Evolutionary conservation across 768 basidiomycete species (phyloP).

Genomic region (Hygrocybe punicea): DNA sequence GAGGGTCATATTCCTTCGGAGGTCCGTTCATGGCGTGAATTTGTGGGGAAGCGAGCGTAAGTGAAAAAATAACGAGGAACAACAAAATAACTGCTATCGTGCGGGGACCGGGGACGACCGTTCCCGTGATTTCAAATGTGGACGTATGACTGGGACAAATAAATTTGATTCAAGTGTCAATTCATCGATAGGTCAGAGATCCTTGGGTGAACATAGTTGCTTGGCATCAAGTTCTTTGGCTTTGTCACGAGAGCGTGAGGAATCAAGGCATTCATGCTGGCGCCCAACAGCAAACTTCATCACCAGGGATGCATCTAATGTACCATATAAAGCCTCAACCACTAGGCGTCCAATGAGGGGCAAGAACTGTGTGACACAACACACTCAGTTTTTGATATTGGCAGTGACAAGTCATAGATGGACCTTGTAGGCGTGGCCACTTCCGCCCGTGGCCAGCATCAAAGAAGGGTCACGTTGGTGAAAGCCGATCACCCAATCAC

Average conservation of each 20-base stretch:
- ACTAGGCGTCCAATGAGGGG: slow-evolving; percentile 80
- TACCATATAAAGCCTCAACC: slow-evolving; percentile 65
- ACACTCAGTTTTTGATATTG: slow-evolving; percentile 5
- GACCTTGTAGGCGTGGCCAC: slow-evolving; percentile 87
- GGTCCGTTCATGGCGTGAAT: slow-evolving; percentile 90
- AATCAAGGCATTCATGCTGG: slow-evolving; percentile 28
- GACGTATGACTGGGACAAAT: too few species aligned
- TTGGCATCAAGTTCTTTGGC: slow-evolving; percentile 42
- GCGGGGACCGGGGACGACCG: too few species aligned
- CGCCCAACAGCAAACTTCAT: slow-evolving; percentile 66
- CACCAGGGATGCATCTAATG: slow-evolving; percentile 48
- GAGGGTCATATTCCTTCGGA: slow-evolving; percentile 90
- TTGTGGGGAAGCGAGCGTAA: slow-evolving; percentile 70
- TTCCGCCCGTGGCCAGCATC: slow-evolving; percentile 82
- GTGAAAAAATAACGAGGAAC: slow-evolving; percentile 8
- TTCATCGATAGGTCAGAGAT: slow-evolving; percentile 28
- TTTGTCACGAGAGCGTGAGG: slow-evolving; percentile 31
- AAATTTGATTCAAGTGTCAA: neutral
- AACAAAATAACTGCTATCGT: slow-evolving; percentile 1
- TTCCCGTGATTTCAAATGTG: too few species aligned
- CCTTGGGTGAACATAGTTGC: slow-evolving; percentile 49
- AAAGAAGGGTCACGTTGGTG: slow-evolving; percentile 56
- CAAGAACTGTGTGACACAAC: slow-evolving; percentile 71
- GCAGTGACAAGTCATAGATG: neutral
- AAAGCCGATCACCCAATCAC: slow-evolving; percentile 84